Percentiles rank a stretch among this genome's conserved stretches.
These are phyloP conservation scores for Trichoderma gracile DNA, from an alignment of 2,329 filamentous ascomycete species.

Conservation along the genomic window DNA sequence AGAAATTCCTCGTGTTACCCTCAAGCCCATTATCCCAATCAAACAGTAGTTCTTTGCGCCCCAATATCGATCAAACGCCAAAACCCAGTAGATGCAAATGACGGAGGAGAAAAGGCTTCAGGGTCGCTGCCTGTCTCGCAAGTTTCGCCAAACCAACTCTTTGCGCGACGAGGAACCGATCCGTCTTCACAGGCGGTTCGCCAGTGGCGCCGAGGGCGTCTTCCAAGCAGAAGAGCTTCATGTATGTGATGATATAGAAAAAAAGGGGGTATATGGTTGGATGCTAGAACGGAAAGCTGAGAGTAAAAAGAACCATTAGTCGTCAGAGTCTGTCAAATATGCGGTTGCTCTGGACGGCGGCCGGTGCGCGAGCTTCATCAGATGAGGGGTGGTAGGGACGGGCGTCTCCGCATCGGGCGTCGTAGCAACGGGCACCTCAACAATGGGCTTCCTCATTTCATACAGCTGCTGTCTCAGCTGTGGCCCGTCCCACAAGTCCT, in stretches of 20 bases:
- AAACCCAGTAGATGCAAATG: not conserved
- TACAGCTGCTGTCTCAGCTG: constrained; percentile 25
- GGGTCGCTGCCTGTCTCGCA: constrained; percentile 2
- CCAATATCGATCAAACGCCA: not conserved
- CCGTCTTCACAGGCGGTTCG: not conserved
- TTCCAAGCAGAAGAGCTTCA: not conserved
- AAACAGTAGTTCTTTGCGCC: not conserved
- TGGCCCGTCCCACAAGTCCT: constrained; percentile 31
- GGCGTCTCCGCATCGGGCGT: constrained; percentile 18
- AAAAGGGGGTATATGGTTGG: not conserved
- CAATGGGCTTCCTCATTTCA: constrained; percentile 15
- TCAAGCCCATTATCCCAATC: not conserved
- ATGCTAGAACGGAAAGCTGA: not conserved
- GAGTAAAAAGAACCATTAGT: not conserved
- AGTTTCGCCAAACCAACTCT: not conserved
- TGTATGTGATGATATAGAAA: not conserved
- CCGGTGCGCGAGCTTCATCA: constrained; percentile 16
- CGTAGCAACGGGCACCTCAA: constrained; percentile 8
- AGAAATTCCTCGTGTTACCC: not conserved
- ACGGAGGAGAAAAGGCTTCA: not conserved
- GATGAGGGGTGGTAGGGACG: constrained; percentile 14
- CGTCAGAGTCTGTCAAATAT: constrained; percentile 1
- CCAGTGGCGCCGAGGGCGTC: not conserved
- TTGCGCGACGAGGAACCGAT: not conserved
- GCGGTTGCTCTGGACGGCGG: constrained; percentile 3